Percentiles rank a stretch among this genome's conserved stretches.
Evolutionary conservation across 495 filamentous ascomycete species (phyloP).

Genomic region (Penicillium robsamsonii): DNA sequence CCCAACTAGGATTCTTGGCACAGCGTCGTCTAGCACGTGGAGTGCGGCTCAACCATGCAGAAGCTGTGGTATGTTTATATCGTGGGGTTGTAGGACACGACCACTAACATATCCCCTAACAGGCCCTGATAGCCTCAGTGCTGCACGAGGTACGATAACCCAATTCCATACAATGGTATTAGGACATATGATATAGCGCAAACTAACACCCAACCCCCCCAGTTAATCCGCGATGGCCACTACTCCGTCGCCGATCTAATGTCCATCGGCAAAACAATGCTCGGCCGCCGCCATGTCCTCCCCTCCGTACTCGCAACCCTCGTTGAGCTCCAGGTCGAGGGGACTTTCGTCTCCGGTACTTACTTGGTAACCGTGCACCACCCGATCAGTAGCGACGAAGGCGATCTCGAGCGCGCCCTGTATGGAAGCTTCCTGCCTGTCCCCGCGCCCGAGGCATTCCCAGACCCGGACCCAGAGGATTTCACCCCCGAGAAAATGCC

Average conservation of each 20-base stretch:
- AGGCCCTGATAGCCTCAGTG: slow-evolving; percentile 88
- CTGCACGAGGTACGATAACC: slow-evolving; percentile 72
- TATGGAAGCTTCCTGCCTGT: slow-evolving; percentile 92
- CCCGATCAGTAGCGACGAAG: slow-evolving; percentile 84
- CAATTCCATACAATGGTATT: not conserved
- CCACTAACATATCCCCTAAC: not conserved
- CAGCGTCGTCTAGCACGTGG: slow-evolving; percentile 88
- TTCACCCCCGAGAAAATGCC: slow-evolving; percentile 67
- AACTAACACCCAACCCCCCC: not conserved
- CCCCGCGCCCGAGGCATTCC: slow-evolving; percentile 65
- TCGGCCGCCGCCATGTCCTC: slow-evolving; percentile 90
- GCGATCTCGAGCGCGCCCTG: slow-evolving; percentile 78
- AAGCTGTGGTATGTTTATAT: slow-evolving; percentile 68
- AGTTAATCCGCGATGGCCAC: slow-evolving; percentile 94
- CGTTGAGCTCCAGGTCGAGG: slow-evolving; percentile 85
- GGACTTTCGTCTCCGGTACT: slow-evolving; percentile 86
- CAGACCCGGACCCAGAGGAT: slow-evolving; percentile 56
- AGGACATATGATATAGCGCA: not conserved
- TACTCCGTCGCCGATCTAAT: slow-evolving; percentile 93
- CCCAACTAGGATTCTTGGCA: slow-evolving; percentile 83
- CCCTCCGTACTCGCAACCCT: slow-evolving; percentile 76
- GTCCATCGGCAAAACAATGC: slow-evolving; percentile 84
- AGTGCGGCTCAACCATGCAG: slow-evolving; percentile 84
- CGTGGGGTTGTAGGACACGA: not conserved
- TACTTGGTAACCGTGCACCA: slow-evolving; percentile 95